These are phyloP conservation scores for Triticum urartu DNA, from an alignment of 176 grass and related monocot species.

Conservation along the genomic window DNA sequence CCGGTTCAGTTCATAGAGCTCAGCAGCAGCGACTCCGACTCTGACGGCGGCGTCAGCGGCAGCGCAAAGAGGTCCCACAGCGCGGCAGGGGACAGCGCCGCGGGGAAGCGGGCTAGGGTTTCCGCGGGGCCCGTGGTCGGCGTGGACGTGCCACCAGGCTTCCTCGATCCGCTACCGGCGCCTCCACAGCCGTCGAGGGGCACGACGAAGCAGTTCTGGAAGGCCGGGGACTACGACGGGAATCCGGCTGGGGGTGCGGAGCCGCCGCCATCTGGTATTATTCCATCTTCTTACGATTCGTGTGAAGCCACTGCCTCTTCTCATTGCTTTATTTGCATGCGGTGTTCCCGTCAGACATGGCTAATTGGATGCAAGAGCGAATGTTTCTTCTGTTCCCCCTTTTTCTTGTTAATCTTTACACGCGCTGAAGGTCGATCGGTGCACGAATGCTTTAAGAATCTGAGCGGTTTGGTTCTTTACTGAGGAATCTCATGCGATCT, in stretches of 20 bases:
- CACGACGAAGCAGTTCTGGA: slow-evolving; percentile 92
- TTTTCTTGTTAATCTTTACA: neutral
- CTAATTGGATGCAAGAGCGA: neutral
- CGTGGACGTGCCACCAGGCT: slow-evolving; percentile 58
- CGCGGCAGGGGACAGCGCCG: neutral
- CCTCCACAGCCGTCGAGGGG: neutral
- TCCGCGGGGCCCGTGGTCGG: neutral
- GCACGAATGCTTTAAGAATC: neutral
- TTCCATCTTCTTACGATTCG: neutral
- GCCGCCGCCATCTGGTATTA: slow-evolving; percentile 42
- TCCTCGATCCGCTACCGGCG: slow-evolving; percentile 68
- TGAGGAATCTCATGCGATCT: neutral
- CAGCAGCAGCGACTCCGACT: slow-evolving; percentile 68
- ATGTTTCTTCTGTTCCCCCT: neutral
- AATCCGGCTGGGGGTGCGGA: slow-evolving; percentile 17
- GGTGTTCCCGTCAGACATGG: neutral
- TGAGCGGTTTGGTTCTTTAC: neutral
- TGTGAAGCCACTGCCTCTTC: neutral
- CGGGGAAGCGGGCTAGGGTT: slow-evolving; percentile 39
- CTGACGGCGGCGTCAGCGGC: slow-evolving; percentile 22
- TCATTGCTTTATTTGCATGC: neutral
- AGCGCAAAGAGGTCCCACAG: slow-evolving; percentile 28
- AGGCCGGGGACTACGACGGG: slow-evolving; percentile 82
- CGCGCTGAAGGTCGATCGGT: neutral
- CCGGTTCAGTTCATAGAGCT: slow-evolving; percentile 59